Evolutionary conservation across 805 yeast species (phyloP).

Genomic region (Kodamaea hsintzibuensis): DNA sequence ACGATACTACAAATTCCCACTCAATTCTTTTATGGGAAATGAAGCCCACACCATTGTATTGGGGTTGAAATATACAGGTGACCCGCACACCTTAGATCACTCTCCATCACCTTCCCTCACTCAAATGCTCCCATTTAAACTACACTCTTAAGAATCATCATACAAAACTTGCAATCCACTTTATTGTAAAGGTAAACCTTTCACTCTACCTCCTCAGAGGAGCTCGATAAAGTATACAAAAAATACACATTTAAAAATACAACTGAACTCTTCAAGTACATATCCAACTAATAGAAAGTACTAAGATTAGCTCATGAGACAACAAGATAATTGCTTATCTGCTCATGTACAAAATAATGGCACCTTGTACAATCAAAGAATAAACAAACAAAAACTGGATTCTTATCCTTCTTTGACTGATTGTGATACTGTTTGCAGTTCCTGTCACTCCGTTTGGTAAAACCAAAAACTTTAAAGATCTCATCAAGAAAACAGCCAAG

Average conservation of each 20-base stretch:
- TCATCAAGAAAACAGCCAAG: conserved; percentile 61
- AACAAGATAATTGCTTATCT: conserved; percentile 13
- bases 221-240: not conserved
- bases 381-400: conserved; percentile 86
- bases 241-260: not conserved
- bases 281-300: not conserved
- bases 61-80: too few species aligned
- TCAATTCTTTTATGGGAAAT: too few species aligned
- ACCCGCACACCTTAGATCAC: too few species aligned
- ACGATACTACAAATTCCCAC: too few species aligned
- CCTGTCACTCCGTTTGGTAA: conserved; percentile 51
- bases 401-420: conserved; percentile 72
- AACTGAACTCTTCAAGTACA: not conserved
- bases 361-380: conserved; percentile 76
- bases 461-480: conserved; percentile 68
- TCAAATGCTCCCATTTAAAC: not conserved
- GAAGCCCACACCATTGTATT: too few species aligned
- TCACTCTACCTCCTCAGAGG: not conserved
- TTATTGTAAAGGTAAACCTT: not conserved
- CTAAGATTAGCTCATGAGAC: not conserved
- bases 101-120: too few species aligned
- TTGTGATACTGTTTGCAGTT: conserved; percentile 55
- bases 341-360: conserved; percentile 71
- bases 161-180: not conserved
- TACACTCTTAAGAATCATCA: not conserved